Evolutionary conservation across 192 early-diverging fungal species (phyloP).

Genomic region (Rhizophagus clarus): DNA sequence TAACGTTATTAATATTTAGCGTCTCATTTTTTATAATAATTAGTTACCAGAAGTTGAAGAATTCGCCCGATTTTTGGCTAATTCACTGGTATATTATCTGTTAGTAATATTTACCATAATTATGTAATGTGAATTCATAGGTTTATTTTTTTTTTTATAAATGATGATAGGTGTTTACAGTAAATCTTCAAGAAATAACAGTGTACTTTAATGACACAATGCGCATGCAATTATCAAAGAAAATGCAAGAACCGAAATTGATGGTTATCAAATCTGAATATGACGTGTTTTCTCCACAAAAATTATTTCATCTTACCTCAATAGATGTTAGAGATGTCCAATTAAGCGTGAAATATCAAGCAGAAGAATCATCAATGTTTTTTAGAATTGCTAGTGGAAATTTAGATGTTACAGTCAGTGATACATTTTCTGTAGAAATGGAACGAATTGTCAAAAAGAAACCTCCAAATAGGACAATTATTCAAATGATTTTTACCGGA

Average conservation of each 20-base stretch:
- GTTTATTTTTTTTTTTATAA: constrained; percentile 40
- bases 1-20: background rate
- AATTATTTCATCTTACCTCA: constrained; percentile 67
- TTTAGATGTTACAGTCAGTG: constrained; percentile 56
- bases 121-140: too few relatives aligned
- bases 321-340: constrained; percentile 63
- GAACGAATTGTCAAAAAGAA: constrained; percentile 86
- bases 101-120: too few relatives aligned
- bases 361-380: constrained; percentile 62
- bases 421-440: constrained; percentile 72
- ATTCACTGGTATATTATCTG: constrained; percentile 50
- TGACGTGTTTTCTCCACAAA: constrained; percentile 62
- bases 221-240: constrained; percentile 67
- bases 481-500: constrained; percentile 74
- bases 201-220: constrained; percentile 65
- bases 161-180: constrained; percentile 65
- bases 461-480: constrained; percentile 69
- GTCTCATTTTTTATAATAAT: background rate
- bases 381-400: constrained; percentile 67
- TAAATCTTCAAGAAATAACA: constrained; percentile 63
- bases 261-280: constrained; percentile 55
- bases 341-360: constrained; percentile 47
- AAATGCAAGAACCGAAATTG: constrained; percentile 59
- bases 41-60: constrained; percentile 55
- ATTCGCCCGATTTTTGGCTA: constrained; percentile 71